Evolutionary conservation across 1,284 basidiomycete species (phyloP), one percentile per base, ranked within the genome.

Genomic region (Puccinia triticina): DNA sequence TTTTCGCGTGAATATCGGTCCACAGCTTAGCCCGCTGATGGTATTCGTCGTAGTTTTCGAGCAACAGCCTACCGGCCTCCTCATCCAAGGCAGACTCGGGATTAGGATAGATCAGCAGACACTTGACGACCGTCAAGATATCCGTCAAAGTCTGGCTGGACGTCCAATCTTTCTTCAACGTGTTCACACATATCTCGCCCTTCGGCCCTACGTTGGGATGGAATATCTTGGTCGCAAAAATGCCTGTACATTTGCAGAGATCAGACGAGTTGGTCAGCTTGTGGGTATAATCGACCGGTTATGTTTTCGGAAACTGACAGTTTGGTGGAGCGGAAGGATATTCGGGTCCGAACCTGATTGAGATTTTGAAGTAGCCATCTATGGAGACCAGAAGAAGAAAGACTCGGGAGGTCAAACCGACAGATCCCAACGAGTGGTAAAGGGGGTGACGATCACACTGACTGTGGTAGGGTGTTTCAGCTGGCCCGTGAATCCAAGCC

Each of bases 131-230:
- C 11, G 94, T 92, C 12, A 97, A 90, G 82, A 97, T 96, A 86
- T 96, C 93, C 5, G 89, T 91, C 53, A 98, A 94, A 37, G 95
- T 95, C 85, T 94, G 96, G n/a, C 91, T 90, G 26, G 93, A 90
- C 87, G 94, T 92, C 96, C 96, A 98, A 85, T 96, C 94, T 88
- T 97, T 98, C 89, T 98, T 98, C 40, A 98, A 89, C 5, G 95
- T 98, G 88, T 96, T 96, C 14, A 98, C 96, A 88, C 96, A 98
- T 85, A 98, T 98, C 88, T 97, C 96, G 46, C 95, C 95, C 0
- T 90, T 87, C 43, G 91, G 90, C 0, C 94, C 96, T 40, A 98
- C 94, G 86, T 98, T 98, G 0, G 96, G 96, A 86, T 98, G 96
- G 88, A 98, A 98, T 83, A 98, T 95, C 89, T 96, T 95, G 77